A percentile compares a stretch with the other conserved stretches of the same genome.
These are phyloP conservation scores for Termitomyces heimii DNA, from an alignment of 768 basidiomycete genomes.

Conservation along the genomic window DNA sequence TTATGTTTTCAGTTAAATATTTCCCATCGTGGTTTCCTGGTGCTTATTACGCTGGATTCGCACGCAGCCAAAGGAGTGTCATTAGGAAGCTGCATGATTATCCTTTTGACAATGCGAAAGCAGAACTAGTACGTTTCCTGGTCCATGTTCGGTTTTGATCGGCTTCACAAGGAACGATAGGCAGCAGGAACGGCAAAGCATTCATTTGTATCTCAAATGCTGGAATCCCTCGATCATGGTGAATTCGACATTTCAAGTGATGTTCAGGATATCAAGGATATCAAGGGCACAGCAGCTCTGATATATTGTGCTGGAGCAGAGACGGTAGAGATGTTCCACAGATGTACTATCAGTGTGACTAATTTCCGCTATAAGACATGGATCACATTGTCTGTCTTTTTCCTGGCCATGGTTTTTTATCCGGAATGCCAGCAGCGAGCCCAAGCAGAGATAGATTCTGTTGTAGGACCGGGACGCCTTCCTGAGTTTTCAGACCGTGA, in stretches of 20 bases:
- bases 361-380: neutral
- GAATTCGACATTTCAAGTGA: neutral
- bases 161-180: conserved; percentile 3
- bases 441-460: conserved; percentile 23
- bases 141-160: neutral
- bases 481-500: conserved; percentile 18
- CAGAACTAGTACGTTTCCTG: conserved; percentile 23
- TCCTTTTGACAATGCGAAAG: conserved; percentile 24
- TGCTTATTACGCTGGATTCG: conserved; percentile 14
- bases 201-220: conserved; percentile 14
- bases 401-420: conserved; percentile 22
- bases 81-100: conserved; percentile 20
- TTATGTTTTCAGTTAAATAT: conserved; percentile 20
- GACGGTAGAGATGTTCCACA: conserved; percentile 3
- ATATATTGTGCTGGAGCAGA: conserved; percentile 12
- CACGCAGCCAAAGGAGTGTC: conserved; percentile 4
- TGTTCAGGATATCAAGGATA: conserved; percentile 11
- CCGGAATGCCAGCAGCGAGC: conserved; percentile 14
- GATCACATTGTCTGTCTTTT: conserved; percentile 12
- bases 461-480: conserved; percentile 19
- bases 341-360: neutral
- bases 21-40: conserved; percentile 30
- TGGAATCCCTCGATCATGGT: conserved; percentile 9
- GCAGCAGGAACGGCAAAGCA: conserved; percentile 16
- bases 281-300: conserved; percentile 7